Conservation (phyloP, 306 rosid species). For the Prinsepia uniflora region DNA sequence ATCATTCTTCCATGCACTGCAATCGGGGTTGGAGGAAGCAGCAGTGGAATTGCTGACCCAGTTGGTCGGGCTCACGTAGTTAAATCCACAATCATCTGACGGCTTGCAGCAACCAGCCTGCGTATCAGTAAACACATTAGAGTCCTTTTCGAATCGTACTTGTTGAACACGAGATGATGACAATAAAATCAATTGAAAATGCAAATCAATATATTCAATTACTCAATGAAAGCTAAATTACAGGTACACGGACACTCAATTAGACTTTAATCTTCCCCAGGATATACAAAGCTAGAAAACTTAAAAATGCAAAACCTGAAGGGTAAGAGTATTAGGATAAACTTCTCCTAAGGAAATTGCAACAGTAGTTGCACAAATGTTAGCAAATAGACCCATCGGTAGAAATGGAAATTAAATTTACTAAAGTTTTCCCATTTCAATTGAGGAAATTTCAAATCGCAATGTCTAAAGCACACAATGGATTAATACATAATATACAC, state of each 20-base stretch:
- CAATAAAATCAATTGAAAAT: background rate
- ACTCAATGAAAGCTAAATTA: background rate
- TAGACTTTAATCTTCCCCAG: background rate
- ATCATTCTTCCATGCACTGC: slow-evolving; percentile 49
- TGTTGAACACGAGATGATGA: too few relatives aligned
- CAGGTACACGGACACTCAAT: background rate
- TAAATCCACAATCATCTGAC: slow-evolving; percentile 42
- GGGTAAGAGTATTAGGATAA: too few relatives aligned
- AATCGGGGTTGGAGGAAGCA: slow-evolving; percentile 34
- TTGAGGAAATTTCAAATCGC: background rate
- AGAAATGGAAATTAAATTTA: background rate
- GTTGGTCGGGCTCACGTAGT: slow-evolving; percentile 30
- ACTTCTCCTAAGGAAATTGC: background rate
- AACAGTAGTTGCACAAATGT: background rate
- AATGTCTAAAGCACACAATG: background rate
- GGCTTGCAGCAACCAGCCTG: slow-evolving; percentile 96
- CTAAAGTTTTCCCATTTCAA: background rate
- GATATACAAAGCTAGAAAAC: background rate
- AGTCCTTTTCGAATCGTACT: background rate
- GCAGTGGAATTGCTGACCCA: slow-evolving; percentile 31
- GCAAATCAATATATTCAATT: background rate
- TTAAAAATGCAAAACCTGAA: background rate
- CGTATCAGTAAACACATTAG: slow-evolving; percentile 17
- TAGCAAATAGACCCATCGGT: background rate
- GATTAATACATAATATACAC: background rate